Percentiles rank a stretch among this genome's conserved stretches.
phyloP scores from a whole-genome alignment of 441 rosid genomes.

The Eutrema salsugineum region DNA sequence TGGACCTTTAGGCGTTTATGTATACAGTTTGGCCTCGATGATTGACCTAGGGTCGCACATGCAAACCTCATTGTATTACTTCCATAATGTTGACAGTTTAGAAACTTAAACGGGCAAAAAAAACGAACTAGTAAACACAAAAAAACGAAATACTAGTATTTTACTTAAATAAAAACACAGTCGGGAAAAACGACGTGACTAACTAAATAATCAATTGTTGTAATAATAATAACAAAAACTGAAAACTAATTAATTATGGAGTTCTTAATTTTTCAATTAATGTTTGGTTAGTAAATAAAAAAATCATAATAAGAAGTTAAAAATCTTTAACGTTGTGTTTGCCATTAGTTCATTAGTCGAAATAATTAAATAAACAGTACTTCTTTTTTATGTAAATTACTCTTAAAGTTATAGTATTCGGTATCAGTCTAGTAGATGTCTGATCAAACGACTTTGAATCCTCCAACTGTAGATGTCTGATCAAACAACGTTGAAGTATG shows the following conservation, averaged over 20 bases:
- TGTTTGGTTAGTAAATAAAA: no score
- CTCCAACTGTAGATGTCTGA: background rate
- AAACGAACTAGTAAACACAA: no score
- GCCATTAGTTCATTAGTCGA: no score
- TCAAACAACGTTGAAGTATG: no score
- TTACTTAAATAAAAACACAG: background rate
- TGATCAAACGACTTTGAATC: background rate
- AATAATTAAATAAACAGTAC: no score
- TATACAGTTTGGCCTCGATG: slow-evolving; percentile 11
- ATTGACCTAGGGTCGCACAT: slow-evolving; percentile 26
- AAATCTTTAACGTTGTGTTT: no score
- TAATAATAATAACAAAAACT: no score
- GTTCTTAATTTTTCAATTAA: no score
- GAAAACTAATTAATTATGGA: no score
- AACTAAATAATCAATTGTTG: background rate
- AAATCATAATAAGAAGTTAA: no score
- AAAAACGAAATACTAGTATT: no score
- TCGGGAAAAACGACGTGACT: background rate
- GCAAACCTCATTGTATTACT: slow-evolving; percentile 24
- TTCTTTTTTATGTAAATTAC: no score
- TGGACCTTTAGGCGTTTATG: slow-evolving; percentile 1
- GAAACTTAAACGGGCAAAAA: background rate
- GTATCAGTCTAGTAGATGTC: background rate
- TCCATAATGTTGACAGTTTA: slow-evolving; percentile 5
- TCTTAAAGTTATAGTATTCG: background rate